Evolutionary conservation across 148 eudicot species (phyloP), one percentile per base, ranked within the genome.

Genomic region (Vaccinium corymbosum): DNA sequence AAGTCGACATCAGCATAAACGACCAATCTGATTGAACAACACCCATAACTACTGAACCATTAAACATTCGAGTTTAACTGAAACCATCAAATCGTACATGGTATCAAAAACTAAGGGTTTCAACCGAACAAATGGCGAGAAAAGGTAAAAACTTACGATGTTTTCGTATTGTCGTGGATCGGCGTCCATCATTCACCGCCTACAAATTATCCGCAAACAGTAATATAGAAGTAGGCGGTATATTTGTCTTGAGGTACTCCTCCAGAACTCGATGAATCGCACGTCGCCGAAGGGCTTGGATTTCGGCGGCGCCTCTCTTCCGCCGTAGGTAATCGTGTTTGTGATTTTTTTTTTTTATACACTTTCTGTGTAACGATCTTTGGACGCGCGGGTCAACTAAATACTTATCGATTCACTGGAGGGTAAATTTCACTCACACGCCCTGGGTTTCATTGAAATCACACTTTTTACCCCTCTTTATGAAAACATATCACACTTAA

Each of bases 81-180:
- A 22, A 14, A 70, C 25, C 35, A 70, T 83, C 27, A 29, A 49
- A 84, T 14, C 35, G 4, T 46, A 20, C 12, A 35, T 57, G 22
- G 19, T 74, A 75, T 20, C 68, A 52, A 7, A 32, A 9, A 50
- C 19, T 9, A 29, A 1, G 80, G n/a, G 80, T 76, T 55, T 38
- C 20, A 85, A 55, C 3, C 1, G 14, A 80, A 51, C 0, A 0
- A n/a, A 17, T 29, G 22, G 13, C 11, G 19, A 7, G 0, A 29
- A 80, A 35, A 22, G 5, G 25, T 10, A 25, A 76, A 59, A 27
- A 76, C 94, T 88, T 86, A 92, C 95, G 35, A 88, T 86, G 68
- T 80, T 87, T 48, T 93, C 95, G 82, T 88, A 92, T 25, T 86
- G 94, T 80, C 89, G 86, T 6, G 92, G 95, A 89, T 93, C 95